A percentile compares a stretch with the other conserved stretches of the same genome.
Evolutionary conservation across 2,329 filamentous ascomycete genomes (phyloP).

Genomic region (Chaetothyriales sp.): DNA sequence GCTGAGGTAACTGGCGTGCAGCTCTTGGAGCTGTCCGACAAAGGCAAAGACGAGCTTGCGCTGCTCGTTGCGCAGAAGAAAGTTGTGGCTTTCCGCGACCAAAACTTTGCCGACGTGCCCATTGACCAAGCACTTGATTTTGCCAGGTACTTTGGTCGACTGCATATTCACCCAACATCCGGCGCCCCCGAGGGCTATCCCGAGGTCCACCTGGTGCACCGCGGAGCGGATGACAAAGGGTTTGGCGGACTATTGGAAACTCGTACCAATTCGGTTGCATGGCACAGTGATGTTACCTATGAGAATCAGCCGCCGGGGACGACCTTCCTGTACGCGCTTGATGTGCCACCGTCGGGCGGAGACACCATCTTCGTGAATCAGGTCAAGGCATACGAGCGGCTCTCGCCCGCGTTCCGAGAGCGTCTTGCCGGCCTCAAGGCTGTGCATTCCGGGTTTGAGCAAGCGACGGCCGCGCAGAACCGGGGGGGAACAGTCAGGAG

Average conservation of each 20-base stretch:
- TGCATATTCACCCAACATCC: slow-evolving; percentile 68
- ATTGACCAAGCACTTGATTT: slow-evolving; percentile 24
- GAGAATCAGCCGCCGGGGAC: slow-evolving; percentile 80
- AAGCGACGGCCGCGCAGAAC: slow-evolving; percentile 50
- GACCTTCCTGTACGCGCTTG: slow-evolving; percentile 78
- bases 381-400: slow-evolving; percentile 63
- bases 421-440: slow-evolving; percentile 67
- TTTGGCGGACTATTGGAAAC: slow-evolving; percentile 48
- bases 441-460: slow-evolving; percentile 64
- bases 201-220: slow-evolving; percentile 64
- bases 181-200: slow-evolving; percentile 59
- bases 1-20: slow-evolving; percentile 23
- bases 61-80: slow-evolving; percentile 23
- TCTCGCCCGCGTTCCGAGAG: slow-evolving; percentile 65
- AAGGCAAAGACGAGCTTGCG: slow-evolving; percentile 22
- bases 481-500: slow-evolving; percentile 27
- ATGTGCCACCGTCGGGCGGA: slow-evolving; percentile 62
- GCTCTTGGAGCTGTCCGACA: slow-evolving; percentile 19
- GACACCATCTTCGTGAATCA: slow-evolving; percentile 74
- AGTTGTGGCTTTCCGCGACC: slow-evolving; percentile 20
- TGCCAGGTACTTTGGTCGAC: slow-evolving; percentile 62
- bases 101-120: slow-evolving; percentile 25
- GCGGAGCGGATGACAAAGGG: slow-evolving; percentile 48
- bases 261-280: slow-evolving; percentile 66
- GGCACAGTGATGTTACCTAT: slow-evolving; percentile 74